Evolutionary conservation across 2,329 filamentous ascomycete species (phyloP).

Genomic region (Cyanodermella asteris): DNA sequence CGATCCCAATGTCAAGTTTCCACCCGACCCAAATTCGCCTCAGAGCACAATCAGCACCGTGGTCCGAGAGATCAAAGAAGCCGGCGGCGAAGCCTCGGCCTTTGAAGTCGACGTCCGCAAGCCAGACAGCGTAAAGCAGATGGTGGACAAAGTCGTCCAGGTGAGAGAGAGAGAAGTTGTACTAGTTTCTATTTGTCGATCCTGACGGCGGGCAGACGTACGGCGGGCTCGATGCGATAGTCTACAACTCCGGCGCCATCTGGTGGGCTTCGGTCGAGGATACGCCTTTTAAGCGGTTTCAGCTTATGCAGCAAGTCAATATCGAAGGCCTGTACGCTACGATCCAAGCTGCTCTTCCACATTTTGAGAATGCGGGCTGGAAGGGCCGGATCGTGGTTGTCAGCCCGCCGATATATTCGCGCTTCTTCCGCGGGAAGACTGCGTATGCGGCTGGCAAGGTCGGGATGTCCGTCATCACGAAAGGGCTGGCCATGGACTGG

Average conservation of each 20-base stretch:
- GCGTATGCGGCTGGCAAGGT: slow-evolving; percentile 64
- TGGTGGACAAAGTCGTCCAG: slow-evolving; percentile 38
- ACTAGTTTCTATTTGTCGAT: no score
- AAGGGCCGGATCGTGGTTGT: slow-evolving; percentile 53
- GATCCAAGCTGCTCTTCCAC: slow-evolving; percentile 45
- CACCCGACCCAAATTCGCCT: slow-evolving; percentile 54
- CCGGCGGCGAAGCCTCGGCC: slow-evolving; percentile 41
- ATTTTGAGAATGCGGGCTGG: slow-evolving; percentile 32
- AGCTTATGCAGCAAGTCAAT: slow-evolving; percentile 56
- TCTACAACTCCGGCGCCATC: slow-evolving; percentile 73
- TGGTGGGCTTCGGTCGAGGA: slow-evolving; percentile 59
- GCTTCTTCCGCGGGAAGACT: slow-evolving; percentile 71
- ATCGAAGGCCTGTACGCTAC: slow-evolving; percentile 53
- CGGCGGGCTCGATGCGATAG: slow-evolving; percentile 45
- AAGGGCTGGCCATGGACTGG: slow-evolving; percentile 67
- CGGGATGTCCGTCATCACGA: slow-evolving; percentile 61
- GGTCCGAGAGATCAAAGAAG: slow-evolving; percentile 45
- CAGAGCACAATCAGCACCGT: slow-evolving; percentile 65
- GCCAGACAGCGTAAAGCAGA: slow-evolving; percentile 33
- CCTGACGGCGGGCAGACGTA: no score
- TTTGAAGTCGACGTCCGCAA: slow-evolving; percentile 50
- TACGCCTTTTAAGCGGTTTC: slow-evolving; percentile 55
- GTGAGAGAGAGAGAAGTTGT: no score
- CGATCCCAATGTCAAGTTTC: slow-evolving; percentile 34
- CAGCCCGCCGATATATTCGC: slow-evolving; percentile 63